These are phyloP conservation scores for Sordariomycetes sp. DNA, from an alignment of 2,329 filamentous ascomycete genomes.

Conservation along the genomic window DNA sequence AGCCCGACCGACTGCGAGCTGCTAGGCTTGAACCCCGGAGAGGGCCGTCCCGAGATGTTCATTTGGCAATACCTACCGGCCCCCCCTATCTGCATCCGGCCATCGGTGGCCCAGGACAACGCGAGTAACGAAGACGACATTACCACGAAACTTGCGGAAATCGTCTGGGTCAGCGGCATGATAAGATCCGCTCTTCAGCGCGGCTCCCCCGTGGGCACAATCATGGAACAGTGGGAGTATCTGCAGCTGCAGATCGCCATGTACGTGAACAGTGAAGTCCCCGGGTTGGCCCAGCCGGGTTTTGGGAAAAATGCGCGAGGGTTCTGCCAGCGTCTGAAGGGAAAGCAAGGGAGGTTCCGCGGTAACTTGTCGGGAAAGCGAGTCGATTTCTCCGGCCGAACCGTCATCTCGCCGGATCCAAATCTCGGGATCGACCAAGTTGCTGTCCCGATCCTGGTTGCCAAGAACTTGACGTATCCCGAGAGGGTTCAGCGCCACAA, in stretches of 20 bases:
- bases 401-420: constrained; percentile 94
- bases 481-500: constrained; percentile 82
- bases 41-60: constrained; percentile 90
- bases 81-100: constrained; percentile 86
- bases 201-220: constrained; percentile 74
- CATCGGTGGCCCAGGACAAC: constrained; percentile 85
- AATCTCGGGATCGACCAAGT: constrained; percentile 92
- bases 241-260: constrained; percentile 90
- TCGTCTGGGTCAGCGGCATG: constrained; percentile 82
- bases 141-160: constrained; percentile 93
- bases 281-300: constrained; percentile 79
- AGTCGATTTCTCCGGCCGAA: constrained; percentile 95
- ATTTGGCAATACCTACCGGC: constrained; percentile 95
- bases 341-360: constrained; percentile 93
- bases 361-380: constrained; percentile 96
- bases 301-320: constrained; percentile 84
- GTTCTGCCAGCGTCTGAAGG: constrained; percentile 91
- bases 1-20: constrained; percentile 80
- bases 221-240: constrained; percentile 99
- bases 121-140: constrained; percentile 94
- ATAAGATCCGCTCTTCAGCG: constrained; percentile 75
- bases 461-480: constrained; percentile 91
- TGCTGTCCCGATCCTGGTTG: constrained; percentile 82
- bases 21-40: constrained; percentile 74
- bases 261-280: constrained; percentile 96